Evolutionary conservation across 2,329 filamentous ascomycete species (phyloP), one percentile per base, ranked within the genome.

Genomic region (Xylariales sp.): DNA sequence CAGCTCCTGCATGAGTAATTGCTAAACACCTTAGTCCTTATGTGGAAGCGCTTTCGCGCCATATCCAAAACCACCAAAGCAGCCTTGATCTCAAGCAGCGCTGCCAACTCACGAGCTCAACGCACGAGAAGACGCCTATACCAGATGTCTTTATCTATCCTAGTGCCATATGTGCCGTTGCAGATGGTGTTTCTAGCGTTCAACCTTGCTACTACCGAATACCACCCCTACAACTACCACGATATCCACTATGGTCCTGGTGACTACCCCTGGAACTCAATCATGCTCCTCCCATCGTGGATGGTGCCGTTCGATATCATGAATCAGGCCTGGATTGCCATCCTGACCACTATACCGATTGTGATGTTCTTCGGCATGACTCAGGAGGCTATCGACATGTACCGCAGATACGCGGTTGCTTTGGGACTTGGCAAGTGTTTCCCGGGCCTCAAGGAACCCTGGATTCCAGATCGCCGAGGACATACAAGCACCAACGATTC

Each of bases 311-410:
- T 68, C 38, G 39, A 54, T 2, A 52, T 61, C 36, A 49, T 74
- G 50, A 73, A 74, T 49, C 63, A 66, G 44, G 63, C 62, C 40
- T 80, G 73, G 59, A 64, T 78, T 15, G 47, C 66, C 16, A 70
- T 76, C 40, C 37, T 73, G 3, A 68, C 72, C 3, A 60, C 65
- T 4, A 51, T 73, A 1, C 63, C 69, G 34, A 64, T 79, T 35
- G 72, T 78, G 31, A 31, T 68, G 21, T 77, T 76, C 56, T 80
- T 80, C 42, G 76, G 77, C 33, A 68, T 68, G 44, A 76, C 71
- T n/a, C 65, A 64, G 19, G 75, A 79, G 21, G 72, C 73, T 9
- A 59, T 70, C 45, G 73, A 73, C 43, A 61, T 61, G 39, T 79
- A 79, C 54, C 64, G 73, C 5, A 20, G 27, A 4, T 52, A 50